phyloP scores from a whole-genome alignment of 1,284 basidiomycete genomes.

The Gymnopus androsaceus region DNA sequence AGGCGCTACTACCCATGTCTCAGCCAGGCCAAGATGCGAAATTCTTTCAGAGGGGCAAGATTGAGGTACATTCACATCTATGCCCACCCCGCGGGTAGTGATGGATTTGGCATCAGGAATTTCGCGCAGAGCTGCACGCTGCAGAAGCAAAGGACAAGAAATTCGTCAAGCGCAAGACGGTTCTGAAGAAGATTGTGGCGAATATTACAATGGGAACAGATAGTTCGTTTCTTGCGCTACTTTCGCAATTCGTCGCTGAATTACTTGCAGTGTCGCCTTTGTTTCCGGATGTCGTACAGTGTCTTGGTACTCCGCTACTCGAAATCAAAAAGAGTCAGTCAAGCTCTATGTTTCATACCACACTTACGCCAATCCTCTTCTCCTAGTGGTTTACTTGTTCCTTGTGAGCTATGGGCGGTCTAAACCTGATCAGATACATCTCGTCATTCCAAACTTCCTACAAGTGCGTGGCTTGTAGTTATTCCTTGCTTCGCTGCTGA shows the following conservation, averaged over 20 bases:
- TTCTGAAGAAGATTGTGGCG: conserved; percentile 93
- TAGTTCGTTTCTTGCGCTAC: conserved; percentile 56
- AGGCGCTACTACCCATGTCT: too few relatives aligned
- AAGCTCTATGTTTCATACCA: too few relatives aligned
- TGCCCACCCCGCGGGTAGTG: conserved; percentile 16
- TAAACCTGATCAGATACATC: conserved; percentile 85
- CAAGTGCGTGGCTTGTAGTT: conserved; percentile 51
- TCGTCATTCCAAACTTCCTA: conserved; percentile 89
- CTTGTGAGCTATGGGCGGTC: conserved; percentile 89
- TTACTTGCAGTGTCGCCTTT: conserved; percentile 81
- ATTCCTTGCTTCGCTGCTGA: conserved; percentile 8
- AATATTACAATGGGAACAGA: conserved; percentile 97
- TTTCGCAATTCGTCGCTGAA: conserved; percentile 26
- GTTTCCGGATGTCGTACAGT: conserved; percentile 88
- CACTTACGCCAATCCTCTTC: conserved; percentile 7
- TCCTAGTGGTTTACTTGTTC: conserved; percentile 90
- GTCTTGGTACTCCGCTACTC: conserved; percentile 83
- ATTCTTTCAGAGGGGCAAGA: conserved; percentile 89
- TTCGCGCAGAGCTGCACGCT: conserved; percentile 85
- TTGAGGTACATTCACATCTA: conserved; percentile 61
- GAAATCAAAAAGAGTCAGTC: conserved; percentile 97
- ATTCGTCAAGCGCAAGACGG: conserved; percentile 85
- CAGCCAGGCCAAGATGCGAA: conserved; percentile 83
- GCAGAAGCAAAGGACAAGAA: conserved; percentile 94
- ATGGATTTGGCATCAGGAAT: conserved; percentile 55